phyloP scores from a whole-genome alignment of 768 basidiomycete genomes.

The Rhizopogon vesiculosus region DNA sequence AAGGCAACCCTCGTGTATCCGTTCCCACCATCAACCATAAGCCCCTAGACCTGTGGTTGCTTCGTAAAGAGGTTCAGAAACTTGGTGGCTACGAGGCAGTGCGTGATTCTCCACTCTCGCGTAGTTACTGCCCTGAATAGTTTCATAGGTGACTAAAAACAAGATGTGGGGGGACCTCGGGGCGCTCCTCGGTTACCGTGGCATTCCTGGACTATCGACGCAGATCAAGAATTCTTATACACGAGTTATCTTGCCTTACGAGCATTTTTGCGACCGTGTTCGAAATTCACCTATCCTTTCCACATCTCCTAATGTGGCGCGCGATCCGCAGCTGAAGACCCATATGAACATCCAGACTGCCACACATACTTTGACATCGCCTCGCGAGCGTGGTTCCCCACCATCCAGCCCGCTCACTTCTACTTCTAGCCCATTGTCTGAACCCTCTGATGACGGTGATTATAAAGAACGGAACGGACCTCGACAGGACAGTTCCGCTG shows the following conservation, averaged over 20 bases:
- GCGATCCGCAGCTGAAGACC: constrained; percentile 50
- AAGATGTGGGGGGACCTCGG: constrained; percentile 91
- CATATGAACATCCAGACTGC: constrained; percentile 43
- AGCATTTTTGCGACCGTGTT: constrained; percentile 79
- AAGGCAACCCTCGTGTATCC: constrained; percentile 85
- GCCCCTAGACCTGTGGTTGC: constrained; percentile 87
- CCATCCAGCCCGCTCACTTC: constrained; percentile 75
- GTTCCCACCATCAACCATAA: constrained; percentile 94
- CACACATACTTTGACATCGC: constrained; percentile 33
- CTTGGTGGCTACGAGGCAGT: constrained; percentile 87
- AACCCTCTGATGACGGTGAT: constrained; percentile 76
- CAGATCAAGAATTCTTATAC: constrained; percentile 89
- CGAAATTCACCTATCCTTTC: constrained; percentile 55
- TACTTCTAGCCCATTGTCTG: constrained; percentile 73
- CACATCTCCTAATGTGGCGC: constrained; percentile 31
- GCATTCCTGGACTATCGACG: constrained; percentile 76
- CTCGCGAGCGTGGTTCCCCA: constrained; percentile 47
- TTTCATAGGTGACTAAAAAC: constrained; percentile 65
- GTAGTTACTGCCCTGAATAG: constrained; percentile 20
- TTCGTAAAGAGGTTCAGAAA: constrained; percentile 88
- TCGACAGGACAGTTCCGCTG: constrained; percentile 33
- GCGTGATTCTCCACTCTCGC: constrained; percentile 26
- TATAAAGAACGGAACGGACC: constrained; percentile 47
- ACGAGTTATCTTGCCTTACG: constrained; percentile 93
- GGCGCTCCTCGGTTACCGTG: constrained; percentile 75